These are phyloP conservation scores for Cladosporium sp. DNA, from an alignment of 2,329 filamentous ascomycete species.

Conservation along the genomic window DNA sequence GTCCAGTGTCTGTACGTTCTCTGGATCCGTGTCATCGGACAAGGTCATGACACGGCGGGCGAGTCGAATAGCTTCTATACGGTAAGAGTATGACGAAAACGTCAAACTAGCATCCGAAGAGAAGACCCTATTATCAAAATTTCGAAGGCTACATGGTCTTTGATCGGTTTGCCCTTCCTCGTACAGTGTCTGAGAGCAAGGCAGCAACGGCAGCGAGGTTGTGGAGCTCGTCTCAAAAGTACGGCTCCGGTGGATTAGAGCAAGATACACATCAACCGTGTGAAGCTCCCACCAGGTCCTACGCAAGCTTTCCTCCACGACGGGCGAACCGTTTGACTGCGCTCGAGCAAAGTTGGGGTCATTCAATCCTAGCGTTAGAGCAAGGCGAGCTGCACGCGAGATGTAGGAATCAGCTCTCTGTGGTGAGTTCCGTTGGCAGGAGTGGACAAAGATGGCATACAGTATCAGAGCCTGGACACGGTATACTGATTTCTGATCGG, in stretches of 20 bases:
- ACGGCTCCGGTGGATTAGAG: conserved; percentile 65
- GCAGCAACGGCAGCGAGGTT: neutral
- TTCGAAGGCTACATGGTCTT: conserved; percentile 58
- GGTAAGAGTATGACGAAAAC: conserved; percentile 83
- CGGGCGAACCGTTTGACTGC: neutral
- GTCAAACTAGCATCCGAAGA: conserved; percentile 58
- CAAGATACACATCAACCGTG: conserved; percentile 78
- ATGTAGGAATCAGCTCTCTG: conserved; percentile 65
- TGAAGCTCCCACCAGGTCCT: conserved; percentile 89
- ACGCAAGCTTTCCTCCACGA: conserved; percentile 56
- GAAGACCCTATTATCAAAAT: conserved; percentile 76
- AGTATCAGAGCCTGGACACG: conserved; percentile 74
- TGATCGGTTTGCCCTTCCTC: conserved; percentile 34
- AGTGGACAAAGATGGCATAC: conserved; percentile 72
- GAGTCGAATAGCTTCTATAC: conserved; percentile 75
- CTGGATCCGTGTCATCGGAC: conserved; percentile 31
- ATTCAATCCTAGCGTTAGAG: conserved; percentile 73
- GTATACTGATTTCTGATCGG: conserved; percentile 38
- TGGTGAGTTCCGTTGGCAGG: conserved; percentile 59
- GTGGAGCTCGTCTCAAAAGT: conserved; percentile 23
- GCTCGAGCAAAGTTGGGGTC: conserved; percentile 57
- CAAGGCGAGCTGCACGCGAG: conserved; percentile 63
- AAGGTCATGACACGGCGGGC: conserved; percentile 67
- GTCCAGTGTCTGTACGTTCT: conserved; percentile 54
- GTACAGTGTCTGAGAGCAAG: conserved; percentile 11